phyloP scores from a whole-genome alignment of 129 eudicot genomes.

The Lactuca sativa region DNA sequence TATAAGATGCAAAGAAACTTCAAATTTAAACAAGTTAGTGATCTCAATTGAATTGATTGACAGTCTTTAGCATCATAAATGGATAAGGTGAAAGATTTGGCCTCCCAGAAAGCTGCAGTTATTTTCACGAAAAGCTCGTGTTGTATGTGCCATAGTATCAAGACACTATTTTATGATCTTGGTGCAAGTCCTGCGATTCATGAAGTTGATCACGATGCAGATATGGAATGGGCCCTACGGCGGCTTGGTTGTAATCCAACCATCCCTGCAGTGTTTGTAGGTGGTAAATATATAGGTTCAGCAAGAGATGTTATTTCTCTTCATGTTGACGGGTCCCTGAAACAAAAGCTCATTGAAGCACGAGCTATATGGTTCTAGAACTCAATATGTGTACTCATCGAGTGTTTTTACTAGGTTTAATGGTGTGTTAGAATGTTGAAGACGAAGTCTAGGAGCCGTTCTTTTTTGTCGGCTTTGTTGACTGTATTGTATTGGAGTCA shows the following conservation, averaged over 20 bases:
- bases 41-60: neutral
- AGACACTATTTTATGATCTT: conserved; percentile 73
- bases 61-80: conserved; percentile 24
- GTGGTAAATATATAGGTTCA: conserved; percentile 78
- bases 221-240: conserved; percentile 74
- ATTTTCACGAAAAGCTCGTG: conserved; percentile 92
- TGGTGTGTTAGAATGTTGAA: conserved; percentile 18
- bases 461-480: conserved; percentile 32
- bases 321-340: conserved; percentile 77
- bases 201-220: conserved; percentile 72
- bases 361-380: conserved; percentile 78
- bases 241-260: conserved; percentile 67
- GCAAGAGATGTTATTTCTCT: conserved; percentile 70
- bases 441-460: conserved; percentile 25
- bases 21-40: conserved; percentile 8
- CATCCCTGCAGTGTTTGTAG: conserved; percentile 82
- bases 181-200: conserved; percentile 94
- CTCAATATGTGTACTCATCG: neutral
- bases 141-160: conserved; percentile 94
- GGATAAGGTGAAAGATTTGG: conserved; percentile 77
- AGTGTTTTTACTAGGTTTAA: conserved; percentile 18
- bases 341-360: conserved; percentile 65
- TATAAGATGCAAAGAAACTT: conserved; percentile 34
- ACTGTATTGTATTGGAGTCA: conserved; percentile 18
- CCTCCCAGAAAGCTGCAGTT: conserved; percentile 84